Conservation (phyloP, 2,329 filamentous ascomycete genomes). For the Ophiocordyceps polyrhachis-furcata region DNA sequence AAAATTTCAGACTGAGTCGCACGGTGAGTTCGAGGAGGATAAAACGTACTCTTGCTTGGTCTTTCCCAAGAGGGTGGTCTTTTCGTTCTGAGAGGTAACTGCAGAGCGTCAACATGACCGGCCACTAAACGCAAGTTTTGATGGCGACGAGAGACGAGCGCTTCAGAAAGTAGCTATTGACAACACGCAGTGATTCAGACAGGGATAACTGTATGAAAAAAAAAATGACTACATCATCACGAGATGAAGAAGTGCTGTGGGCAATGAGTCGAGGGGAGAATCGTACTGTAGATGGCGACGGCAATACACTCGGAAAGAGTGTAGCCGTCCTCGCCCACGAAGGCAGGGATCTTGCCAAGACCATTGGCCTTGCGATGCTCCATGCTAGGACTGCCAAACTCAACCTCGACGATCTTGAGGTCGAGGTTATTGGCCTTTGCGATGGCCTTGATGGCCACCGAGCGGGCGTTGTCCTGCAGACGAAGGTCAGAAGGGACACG, state of each 20-base stretch:
- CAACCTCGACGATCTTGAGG: constrained; percentile 61
- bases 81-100: constrained; percentile 99
- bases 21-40: not conserved
- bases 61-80: constrained; percentile 97
- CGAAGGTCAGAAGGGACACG: constrained; percentile 4
- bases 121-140: not conserved
- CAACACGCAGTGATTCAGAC: constrained; percentile 84
- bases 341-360: constrained; percentile 82
- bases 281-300: constrained; percentile 91
- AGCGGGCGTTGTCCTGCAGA: constrained; percentile 68
- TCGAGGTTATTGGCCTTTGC: constrained; percentile 97
- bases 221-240: constrained; percentile 55
- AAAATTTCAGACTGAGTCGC: constrained; percentile 7
- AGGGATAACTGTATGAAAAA: constrained; percentile 91
- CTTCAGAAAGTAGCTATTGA: constrained; percentile 74
- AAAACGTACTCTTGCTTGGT: constrained; percentile 86
- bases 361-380: constrained; percentile 78
- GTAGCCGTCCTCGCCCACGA: constrained; percentile 83
- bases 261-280: not conserved
- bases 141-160: constrained; percentile 2
- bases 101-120: constrained; percentile 14
- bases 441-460: constrained; percentile 72
- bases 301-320: constrained; percentile 77
- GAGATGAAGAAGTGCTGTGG: not conserved
- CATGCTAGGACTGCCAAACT: constrained; percentile 42